Evolutionary conservation across 345 rosid species (phyloP).

Genomic region (Kernera saxatilis): DNA sequence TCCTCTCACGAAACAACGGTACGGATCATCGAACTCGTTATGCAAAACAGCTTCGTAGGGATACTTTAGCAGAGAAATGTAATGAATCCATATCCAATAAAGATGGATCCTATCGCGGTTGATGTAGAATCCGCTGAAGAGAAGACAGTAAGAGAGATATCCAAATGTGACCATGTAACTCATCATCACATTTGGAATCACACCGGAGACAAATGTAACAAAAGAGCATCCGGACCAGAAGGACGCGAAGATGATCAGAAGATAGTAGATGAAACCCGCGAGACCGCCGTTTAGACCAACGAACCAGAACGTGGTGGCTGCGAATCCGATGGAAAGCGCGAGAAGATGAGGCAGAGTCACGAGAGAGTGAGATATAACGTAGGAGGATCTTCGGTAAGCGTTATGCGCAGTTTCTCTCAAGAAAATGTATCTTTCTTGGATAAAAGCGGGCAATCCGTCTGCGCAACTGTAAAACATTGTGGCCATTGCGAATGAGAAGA

Average conservation of each 20-base stretch:
- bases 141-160: conserved; percentile 60
- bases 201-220: conserved; percentile 72
- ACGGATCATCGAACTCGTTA: conserved; percentile 56
- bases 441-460: conserved; percentile 39
- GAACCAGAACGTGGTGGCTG: conserved; percentile 59
- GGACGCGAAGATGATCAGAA: conserved; percentile 50
- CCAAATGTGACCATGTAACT: conserved; percentile 73
- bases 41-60: conserved; percentile 64
- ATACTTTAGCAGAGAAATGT: conserved; percentile 74
- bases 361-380: conserved; percentile 70
- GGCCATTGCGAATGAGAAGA: conserved; percentile 46
- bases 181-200: conserved; percentile 67
- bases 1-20: conserved; percentile 60
- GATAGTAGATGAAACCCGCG: conserved; percentile 55
- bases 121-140: conserved; percentile 89
- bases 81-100: conserved; percentile 90
- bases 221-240: conserved; percentile 88
- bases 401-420: conserved; percentile 45
- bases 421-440: conserved; percentile 77
- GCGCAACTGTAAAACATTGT: conserved; percentile 44
- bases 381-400: conserved; percentile 69
- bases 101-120: conserved; percentile 52
- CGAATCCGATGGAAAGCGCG: conserved; percentile 56
- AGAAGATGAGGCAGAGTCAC: conserved; percentile 60
- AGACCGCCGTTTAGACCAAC: conserved; percentile 67